phyloP scores from a whole-genome alignment of 2,329 filamentous ascomycete genomes.

The Pezicula neosporulosa region DNA sequence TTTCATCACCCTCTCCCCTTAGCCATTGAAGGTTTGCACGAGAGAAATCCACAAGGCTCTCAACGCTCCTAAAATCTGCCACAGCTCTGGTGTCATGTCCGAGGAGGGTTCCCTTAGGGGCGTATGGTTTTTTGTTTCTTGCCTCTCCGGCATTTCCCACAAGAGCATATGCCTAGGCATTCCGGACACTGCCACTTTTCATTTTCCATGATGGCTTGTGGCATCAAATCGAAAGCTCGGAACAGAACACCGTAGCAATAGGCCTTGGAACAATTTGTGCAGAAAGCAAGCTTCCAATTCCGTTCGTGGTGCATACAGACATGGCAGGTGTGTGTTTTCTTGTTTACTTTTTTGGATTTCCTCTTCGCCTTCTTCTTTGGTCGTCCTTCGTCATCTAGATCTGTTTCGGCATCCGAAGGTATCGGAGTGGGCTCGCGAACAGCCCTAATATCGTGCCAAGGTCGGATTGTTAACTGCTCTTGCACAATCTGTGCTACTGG shows the following conservation, averaged over 20 bases:
- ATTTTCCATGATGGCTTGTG: slow-evolving; percentile 75
- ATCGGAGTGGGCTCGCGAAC: slow-evolving; percentile 26
- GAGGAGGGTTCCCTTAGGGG: slow-evolving; percentile 81
- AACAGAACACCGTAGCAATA: slow-evolving; percentile 96
- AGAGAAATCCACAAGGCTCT: slow-evolving; percentile 86
- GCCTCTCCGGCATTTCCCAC: slow-evolving; percentile 66
- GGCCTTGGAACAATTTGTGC: slow-evolving; percentile 68
- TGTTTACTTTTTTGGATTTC: slow-evolving; percentile 40
- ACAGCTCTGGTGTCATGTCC: slow-evolving; percentile 89
- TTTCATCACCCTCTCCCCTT: slow-evolving; percentile 50
- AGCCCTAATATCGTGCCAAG: slow-evolving; percentile 73
- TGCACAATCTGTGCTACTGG: slow-evolving; percentile 92
- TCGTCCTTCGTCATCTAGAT: slow-evolving; percentile 61
- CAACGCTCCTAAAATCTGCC: slow-evolving; percentile 86
- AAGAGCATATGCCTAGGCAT: slow-evolving; percentile 84
- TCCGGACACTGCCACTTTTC: slow-evolving; percentile 85
- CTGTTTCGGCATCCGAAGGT: slow-evolving; percentile 47
- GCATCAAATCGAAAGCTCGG: slow-evolving; percentile 86
- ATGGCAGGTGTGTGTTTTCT: slow-evolving; percentile 64
- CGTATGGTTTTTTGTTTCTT: slow-evolving; percentile 72
- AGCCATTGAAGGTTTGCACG: slow-evolving; percentile 87
- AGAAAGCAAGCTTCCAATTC: slow-evolving; percentile 80
- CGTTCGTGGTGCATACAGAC: slow-evolving; percentile 79
- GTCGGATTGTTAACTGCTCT: slow-evolving; percentile 74
- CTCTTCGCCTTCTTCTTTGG: slow-evolving; percentile 61